phyloP scores from a whole-genome alignment of 1,284 basidiomycete species.

The Sparassis latifolia region DNA sequence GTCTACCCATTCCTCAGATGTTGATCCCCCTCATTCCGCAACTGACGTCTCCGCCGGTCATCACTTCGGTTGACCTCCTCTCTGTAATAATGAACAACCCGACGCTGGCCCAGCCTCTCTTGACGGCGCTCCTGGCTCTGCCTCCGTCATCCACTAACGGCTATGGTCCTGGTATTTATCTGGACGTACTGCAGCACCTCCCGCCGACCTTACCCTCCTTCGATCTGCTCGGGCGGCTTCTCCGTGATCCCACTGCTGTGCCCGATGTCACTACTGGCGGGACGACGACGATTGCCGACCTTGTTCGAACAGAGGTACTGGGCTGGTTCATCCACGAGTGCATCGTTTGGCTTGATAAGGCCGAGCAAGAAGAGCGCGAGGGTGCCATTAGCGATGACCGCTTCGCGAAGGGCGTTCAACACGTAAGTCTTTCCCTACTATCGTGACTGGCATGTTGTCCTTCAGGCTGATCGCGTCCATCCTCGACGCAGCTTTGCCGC shows the following conservation, averaged over 20 bases:
- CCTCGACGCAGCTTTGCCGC: slow-evolving; percentile 52
- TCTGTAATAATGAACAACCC: slow-evolving; percentile 63
- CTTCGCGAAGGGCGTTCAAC: slow-evolving; percentile 61
- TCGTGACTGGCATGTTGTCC: not conserved
- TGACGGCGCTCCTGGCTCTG: slow-evolving; percentile 44
- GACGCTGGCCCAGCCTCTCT: slow-evolving; percentile 55
- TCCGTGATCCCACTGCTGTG: slow-evolving; percentile 50
- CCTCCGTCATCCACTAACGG: slow-evolving; percentile 10
- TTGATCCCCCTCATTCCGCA: slow-evolving; percentile 35
- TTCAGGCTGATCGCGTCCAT: slow-evolving; percentile 1
- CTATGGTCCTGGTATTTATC: slow-evolving; percentile 38
- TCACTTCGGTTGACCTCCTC: slow-evolving; percentile 60
- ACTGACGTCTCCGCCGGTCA: slow-evolving; percentile 48
- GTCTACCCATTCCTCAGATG: slow-evolving; percentile 19
- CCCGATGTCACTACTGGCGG: slow-evolving; percentile 31
- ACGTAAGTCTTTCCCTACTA: slow-evolving; percentile 37
- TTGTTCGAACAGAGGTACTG: slow-evolving; percentile 55
- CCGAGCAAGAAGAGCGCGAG: slow-evolving; percentile 57
- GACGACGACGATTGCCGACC: slow-evolving; percentile 52
- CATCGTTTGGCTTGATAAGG: slow-evolving; percentile 60
- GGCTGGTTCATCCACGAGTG: slow-evolving; percentile 62
- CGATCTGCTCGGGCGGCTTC: slow-evolving; percentile 59
- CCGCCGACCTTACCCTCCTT: slow-evolving; percentile 68
- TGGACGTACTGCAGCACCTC: slow-evolving; percentile 50
- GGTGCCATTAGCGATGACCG: slow-evolving; percentile 63